Evolutionary conservation across 768 basidiomycete species (phyloP), one percentile per base, ranked within the genome.

Genomic region (Psilocybe sp.): DNA sequence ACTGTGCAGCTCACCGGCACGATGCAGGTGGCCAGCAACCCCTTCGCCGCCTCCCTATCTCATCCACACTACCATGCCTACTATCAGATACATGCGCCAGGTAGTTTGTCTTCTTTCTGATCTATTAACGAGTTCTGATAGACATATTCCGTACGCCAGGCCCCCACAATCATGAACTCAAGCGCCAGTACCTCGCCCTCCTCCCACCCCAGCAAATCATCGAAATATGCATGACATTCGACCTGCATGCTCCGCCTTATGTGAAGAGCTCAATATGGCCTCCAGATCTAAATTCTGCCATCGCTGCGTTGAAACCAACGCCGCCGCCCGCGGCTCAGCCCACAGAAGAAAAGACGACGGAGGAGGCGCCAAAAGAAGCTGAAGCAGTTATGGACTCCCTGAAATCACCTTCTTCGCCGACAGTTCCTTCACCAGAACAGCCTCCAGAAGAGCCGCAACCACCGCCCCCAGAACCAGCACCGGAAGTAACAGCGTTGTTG

Each of bases 221-320:
- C 61, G 89, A 89, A 57, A 81, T 91, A 59, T 90, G 86, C 63
- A 73, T 91, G 52, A 75, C 77, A 34, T 83, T 87, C 59, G 85
- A 90, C 58, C 63, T 80, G 8, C 78, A 89, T 71, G 81, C 83
- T 12, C 82, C 87, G 11, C 69, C 76, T 35, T 83, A 84, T 53
- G 63, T 86, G 46, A 84, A 80, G 65, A 73, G 72, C 49, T 70
- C 81, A n/a, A 68, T 90, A 65, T 90, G 88, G 88, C 88, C 88
- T 10, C 66, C 71, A 32, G 84, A 90, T 62, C 73, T 91, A 47
- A 77, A 78, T 49, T 78, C 76, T 44, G 83, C 82, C 40, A 86
- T 89, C 53, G 75, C 76, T 35, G 71, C 72, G 36, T 66, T 88
- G 57, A 72, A 72, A 51, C 74, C 72, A 58, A 46, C 59, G 42